Base-by-base conservation (phyloP, 23 red algal genomes). In the Gracilaria domingensis region DNA sequence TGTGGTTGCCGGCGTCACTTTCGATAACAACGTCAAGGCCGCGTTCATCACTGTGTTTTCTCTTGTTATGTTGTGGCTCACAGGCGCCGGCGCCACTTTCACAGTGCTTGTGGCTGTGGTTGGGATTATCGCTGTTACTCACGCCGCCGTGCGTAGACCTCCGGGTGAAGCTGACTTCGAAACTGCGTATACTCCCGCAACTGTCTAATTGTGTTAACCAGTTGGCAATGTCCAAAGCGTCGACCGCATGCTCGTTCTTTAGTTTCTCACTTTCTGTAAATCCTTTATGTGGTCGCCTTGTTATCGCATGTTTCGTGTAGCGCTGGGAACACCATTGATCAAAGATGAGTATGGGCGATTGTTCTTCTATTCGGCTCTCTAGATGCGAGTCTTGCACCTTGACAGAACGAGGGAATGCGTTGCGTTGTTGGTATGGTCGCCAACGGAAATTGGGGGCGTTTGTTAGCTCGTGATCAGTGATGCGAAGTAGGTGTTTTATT, bases 61-160 rank as follows among this genome's bases (percentile, higher is more conserved):
- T 0, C 60, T 95, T 35, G 75, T 96, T 12, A 75, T 96, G 24
- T 80, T 98, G 66, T 95, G 97, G 88, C 51, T 98, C 26, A 98
- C 97, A 24, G 97, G 97, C 29, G 97, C 97, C 25, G 97, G 97
- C 20, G 97, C 97, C 35, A 98, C 97, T 16, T 98, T 98, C 92
- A 96, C 93, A 26, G 69, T 89, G 28, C 97, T 98, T 21, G 81
- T 98, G 11, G 69, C 85, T 21, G 93, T 95, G 24, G 93, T 98
- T 62, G 97, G 58, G 13, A 84, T 95, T 42, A 89, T 98, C 50
- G 82, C 91, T 21, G 32, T 94, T n/a, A 86, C 80, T n/a, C 97
- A 98, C 75, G 97, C 97, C 14, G 86, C 97, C 17, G 73, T 98
- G n/a, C 93, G 94, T 49, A 94, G 91, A 57, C 91, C 91, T 35